Percentiles rank a stretch among this genome's conserved stretches.
These are phyloP conservation scores for Cymbidium sinense DNA, from an alignment of 106 monocot genomes.

Conservation along the genomic window DNA sequence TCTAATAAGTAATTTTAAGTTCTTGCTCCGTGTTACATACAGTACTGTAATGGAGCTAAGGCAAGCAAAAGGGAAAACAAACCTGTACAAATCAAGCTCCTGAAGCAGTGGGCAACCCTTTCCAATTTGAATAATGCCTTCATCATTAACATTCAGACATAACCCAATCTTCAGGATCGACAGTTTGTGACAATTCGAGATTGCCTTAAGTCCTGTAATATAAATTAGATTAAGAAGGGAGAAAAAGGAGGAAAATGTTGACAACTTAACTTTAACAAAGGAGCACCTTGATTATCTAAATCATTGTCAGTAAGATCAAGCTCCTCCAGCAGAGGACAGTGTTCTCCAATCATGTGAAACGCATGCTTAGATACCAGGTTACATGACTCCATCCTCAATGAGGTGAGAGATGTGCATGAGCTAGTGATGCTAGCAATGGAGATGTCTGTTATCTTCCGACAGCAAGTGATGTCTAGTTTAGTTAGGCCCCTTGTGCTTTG, in stretches of 20 bases:
- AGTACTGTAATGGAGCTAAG: not conserved
- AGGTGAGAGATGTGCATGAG: slow-evolving; percentile 52
- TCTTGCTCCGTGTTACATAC: no score
- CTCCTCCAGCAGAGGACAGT: slow-evolving; percentile 56
- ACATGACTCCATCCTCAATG: slow-evolving; percentile 85
- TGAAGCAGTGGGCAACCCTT: slow-evolving; percentile 34
- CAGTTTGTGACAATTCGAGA: slow-evolving; percentile 58
- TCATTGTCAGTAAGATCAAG: slow-evolving; percentile 78
- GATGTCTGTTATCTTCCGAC: slow-evolving; percentile 50
- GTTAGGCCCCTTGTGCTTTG: slow-evolving; percentile 45
- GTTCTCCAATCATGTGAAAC: slow-evolving; percentile 52
- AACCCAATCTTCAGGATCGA: slow-evolving; percentile 58
- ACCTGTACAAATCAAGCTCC: slow-evolving; percentile 86
- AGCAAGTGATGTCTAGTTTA: slow-evolving; percentile 82
- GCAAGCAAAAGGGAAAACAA: not conserved
- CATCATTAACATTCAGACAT: slow-evolving; percentile 60
- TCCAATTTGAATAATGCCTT: slow-evolving; percentile 55
- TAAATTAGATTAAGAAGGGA: slow-evolving; percentile 6
- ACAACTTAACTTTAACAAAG: not conserved
- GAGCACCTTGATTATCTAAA: slow-evolving; percentile 66
- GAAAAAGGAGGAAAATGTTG: not conserved
- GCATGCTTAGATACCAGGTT: slow-evolving; percentile 34
- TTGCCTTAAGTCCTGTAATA: slow-evolving; percentile 52
- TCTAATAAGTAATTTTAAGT: no score
- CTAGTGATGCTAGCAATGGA: slow-evolving; percentile 49